Evolutionary conservation across 1,139 yeast genomes (phyloP).

Genomic region (Magnusiomyces paraingens): DNA sequence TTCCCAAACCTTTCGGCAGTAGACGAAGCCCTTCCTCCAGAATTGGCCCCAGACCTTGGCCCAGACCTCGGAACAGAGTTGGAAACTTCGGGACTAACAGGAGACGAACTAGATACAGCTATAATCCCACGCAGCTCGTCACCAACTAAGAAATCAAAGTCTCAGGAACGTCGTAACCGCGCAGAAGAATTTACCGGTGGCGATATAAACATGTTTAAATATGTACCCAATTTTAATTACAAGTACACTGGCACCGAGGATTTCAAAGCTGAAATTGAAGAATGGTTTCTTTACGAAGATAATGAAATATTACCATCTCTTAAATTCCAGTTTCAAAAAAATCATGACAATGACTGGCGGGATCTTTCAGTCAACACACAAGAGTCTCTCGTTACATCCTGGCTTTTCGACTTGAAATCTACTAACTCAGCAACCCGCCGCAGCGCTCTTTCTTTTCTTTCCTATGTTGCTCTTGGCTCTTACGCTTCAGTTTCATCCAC

Average conservation of each 20-base stretch:
- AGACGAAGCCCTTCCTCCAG: not conserved
- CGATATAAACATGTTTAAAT: not conserved
- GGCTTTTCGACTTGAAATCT: constrained; percentile 8
- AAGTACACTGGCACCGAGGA: constrained; percentile 25
- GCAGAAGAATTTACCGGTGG: constrained; percentile 18
- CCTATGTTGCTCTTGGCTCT: constrained; percentile 41
- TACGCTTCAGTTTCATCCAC: constrained; percentile 32
- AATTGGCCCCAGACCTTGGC: not conserved
- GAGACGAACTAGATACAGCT: not conserved
- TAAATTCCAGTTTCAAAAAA: constrained; percentile 3
- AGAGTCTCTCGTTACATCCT: constrained; percentile 14
- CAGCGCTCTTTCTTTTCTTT: constrained; percentile 21
- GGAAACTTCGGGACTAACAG: not conserved
- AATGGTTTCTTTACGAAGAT: constrained; percentile 33
- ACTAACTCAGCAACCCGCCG: constrained; percentile 1
- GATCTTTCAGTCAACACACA: constrained; percentile 9
- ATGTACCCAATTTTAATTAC: constrained; percentile 26
- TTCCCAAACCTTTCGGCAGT: constrained; percentile 4
- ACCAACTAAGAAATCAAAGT: constrained; percentile 4
- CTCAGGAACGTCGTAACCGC: constrained; percentile 22
- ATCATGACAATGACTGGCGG: not conserved
- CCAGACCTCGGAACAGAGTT: not conserved
- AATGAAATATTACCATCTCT: constrained; percentile 26
- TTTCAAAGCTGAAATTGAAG: constrained; percentile 28
- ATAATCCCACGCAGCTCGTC: not conserved